Base-by-base conservation (phyloP, 1,139 yeast species). In the Lodderomyces metapsilosis region DNA sequence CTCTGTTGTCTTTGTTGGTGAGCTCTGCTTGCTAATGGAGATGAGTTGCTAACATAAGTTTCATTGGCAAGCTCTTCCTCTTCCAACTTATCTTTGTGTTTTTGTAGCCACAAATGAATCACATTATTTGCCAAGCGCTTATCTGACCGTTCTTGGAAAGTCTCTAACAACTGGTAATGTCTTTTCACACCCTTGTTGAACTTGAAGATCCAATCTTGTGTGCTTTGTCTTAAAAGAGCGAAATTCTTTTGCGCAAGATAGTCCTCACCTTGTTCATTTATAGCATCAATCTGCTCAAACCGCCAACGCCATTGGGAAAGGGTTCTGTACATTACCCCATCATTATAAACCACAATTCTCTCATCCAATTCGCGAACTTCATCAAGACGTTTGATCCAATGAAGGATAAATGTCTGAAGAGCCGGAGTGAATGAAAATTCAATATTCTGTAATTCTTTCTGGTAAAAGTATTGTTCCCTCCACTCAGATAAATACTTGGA, bases 141-240 rank as follows among this genome's bases (percentile, higher is more conserved):
- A 50, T 43, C 35, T 66, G 61, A 71, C 71, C 67, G 42, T 68
- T 59, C 20, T 56, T 57, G 8, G 43, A 71, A 70, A 37, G 64
- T 51, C 11, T 64, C 67, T 49, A 68, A 67, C 24, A 67, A 61
- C 40, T 68, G 73, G 36, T 64, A 59, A 45, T 68, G 65, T 36
- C 74, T 52, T 13, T 57, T 55, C 8, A 64, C 57, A 21, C 53
- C 53, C 47, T 66, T 68, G 38, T 66, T 62, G 40, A 61, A 59
- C 38, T 60, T 63, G 66, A 69, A 64, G 1, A 68, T 60, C 77
- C 77, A 71, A 11, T 50, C 55, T 31, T 68, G 57, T n/a, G 71
- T 48, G 3, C 55, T 43, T 16, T 58, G 65, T 18, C 59, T 50
- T 8, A 58, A 57, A 33, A 46, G 52, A 17, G 45, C 51, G 30